Evolutionary conservation across 148 eudicot genomes (phyloP), one percentile per base, ranked within the genome.

Genomic region (Spergularia marina): DNA sequence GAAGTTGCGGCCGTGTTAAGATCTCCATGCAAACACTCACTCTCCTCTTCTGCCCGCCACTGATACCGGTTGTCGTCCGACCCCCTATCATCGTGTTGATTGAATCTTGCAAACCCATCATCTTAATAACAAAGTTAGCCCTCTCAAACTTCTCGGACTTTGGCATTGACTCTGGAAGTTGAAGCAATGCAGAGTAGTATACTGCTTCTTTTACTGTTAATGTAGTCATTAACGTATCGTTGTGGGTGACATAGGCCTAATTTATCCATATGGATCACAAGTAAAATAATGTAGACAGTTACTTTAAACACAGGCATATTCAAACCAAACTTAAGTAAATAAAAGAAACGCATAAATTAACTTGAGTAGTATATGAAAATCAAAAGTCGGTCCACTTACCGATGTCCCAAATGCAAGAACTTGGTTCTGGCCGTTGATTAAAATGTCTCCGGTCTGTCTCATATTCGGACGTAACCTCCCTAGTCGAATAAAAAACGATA

Each of bases 1-100:
- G 82, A 11, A 89, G 86, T 11, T 63, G 77, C 0, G 97, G 97
- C n/a, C 80, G 75, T 3, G 85, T 89, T 0, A 91, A 49, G 70
- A 86, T 83, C 68, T 90, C 96, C 54, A 88, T 84, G 71, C 89
- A 87, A 30, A 91, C 88, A 81, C 90, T 91, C 1, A 91, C 87
- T 78, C 94, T 83, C 73, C 94, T 85, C 81, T 86, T 91, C 49
- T 91, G 91, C 0, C 97, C 97, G 0, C 87, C 89, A 53, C 94
- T 91, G 0, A 91, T 73, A 5, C 92, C 89, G 54, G 78, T 84
- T 4, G 65, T 68, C 3, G 80, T 72, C 84, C 91, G 87, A 3
- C 92, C 94, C 36, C 97, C 97, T 1, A 91, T 86, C 23, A 82
- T 81, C 0, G 88, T 89, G 82, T 91, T 49, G 12, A 58, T n/a